Conservation (phyloP, 768 basidiomycete species). For the Lentinula edodes region DNA sequence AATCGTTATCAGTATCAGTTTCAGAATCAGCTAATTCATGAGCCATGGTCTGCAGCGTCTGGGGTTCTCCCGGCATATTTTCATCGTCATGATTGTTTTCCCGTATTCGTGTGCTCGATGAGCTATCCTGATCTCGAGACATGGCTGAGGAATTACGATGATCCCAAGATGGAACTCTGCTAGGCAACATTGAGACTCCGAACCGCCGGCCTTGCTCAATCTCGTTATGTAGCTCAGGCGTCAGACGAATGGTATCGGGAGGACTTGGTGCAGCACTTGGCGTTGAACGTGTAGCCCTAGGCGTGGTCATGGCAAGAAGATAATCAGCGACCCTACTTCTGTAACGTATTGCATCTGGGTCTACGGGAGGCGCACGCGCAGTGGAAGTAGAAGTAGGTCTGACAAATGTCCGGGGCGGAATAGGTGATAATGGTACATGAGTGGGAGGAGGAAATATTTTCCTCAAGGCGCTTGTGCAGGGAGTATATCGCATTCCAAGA, state of each 20-base stretch:
- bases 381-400: not conserved
- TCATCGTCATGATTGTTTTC: not conserved
- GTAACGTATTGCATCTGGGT: not conserved
- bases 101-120: not conserved
- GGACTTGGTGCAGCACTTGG: not conserved
- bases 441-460: not conserved
- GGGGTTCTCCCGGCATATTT: not conserved
- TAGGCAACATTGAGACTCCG: not conserved
- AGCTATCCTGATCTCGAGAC: not conserved
- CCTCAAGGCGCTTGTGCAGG: slow-evolving; percentile 44
- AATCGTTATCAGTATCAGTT: not conserved
- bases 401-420: not conserved
- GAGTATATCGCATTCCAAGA: slow-evolving; percentile 56
- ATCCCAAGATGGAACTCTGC: not conserved
- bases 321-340: slow-evolving; percentile 1
- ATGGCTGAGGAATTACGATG: not conserved
- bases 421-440: not conserved
- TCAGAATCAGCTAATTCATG: not conserved
- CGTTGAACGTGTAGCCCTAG: not conserved
- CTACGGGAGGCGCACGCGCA: not conserved
- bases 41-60: too few species aligned
- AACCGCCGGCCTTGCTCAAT: not conserved
- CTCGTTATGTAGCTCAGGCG: not conserved
- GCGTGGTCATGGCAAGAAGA: not conserved
- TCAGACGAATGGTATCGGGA: not conserved